Conservation (phyloP, 345 rosid genomes). For the Turritis glabra region DNA sequence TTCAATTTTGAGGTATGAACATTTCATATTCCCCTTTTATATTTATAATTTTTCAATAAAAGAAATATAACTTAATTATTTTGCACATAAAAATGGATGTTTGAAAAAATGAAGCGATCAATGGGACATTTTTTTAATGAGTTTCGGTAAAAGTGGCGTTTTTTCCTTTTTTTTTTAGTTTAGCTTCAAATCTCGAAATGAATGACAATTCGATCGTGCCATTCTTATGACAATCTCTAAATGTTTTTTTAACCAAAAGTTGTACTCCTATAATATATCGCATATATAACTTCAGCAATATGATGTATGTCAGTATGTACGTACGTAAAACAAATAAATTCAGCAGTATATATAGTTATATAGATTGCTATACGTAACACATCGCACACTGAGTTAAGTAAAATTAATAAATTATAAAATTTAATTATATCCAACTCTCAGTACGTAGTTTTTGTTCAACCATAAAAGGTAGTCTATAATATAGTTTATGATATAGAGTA, state of each 20-base stretch:
- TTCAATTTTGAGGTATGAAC: too few relatives aligned
- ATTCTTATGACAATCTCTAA: not conserved
- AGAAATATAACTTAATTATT: too few relatives aligned
- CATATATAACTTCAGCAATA: not conserved
- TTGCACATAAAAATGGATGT: too few relatives aligned
- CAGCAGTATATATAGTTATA: not conserved
- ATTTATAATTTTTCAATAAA: too few relatives aligned
- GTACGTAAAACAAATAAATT: not conserved
- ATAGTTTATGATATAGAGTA: too few relatives aligned
- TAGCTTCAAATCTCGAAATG: not conserved
- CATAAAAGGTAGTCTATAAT: constrained; percentile 8
- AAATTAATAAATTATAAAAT: not conserved
- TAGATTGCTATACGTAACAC: not conserved
- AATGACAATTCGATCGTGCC: not conserved
- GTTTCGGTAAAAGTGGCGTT: too few relatives aligned
- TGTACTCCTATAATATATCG: not conserved
- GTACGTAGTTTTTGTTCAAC: constrained; percentile 21
- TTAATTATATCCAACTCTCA: not conserved
- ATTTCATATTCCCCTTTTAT: too few relatives aligned
- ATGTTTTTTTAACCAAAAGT: not conserved
- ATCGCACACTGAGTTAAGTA: not conserved
- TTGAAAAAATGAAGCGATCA: too few relatives aligned
- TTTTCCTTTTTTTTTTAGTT: not conserved
- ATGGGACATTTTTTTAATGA: too few relatives aligned
- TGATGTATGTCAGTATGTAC: not conserved